These are phyloP conservation scores for Blastomyces parvus DNA, from an alignment of 2,329 filamentous ascomycete genomes.

Conservation along the genomic window DNA sequence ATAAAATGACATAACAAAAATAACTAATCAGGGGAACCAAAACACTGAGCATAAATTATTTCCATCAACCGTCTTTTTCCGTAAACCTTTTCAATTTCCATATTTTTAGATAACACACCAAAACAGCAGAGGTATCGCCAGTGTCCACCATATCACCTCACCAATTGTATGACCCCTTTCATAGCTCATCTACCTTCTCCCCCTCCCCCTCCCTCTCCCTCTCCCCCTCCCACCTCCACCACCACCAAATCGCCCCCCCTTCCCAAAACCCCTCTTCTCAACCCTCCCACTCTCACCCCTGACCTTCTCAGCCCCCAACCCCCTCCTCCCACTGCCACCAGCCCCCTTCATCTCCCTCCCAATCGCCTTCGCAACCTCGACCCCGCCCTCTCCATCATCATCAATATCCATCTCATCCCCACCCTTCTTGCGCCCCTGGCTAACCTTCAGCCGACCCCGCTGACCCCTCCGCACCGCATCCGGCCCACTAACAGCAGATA, in stretches of 20 bases:
- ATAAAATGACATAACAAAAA: no score
- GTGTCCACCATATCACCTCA: no score
- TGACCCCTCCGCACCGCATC: slow-evolving; percentile 50
- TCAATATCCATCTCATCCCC: slow-evolving; percentile 40
- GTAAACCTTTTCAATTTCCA: no score
- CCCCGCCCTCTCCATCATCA: slow-evolving; percentile 37
- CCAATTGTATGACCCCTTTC: no score
- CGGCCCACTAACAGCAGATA: slow-evolving; percentile 51
- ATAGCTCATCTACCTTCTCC: neutral
- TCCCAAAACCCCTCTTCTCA: slow-evolving; percentile 14
- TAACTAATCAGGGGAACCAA: no score
- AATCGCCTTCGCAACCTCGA: slow-evolving; percentile 20
- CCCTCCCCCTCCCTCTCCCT: slow-evolving; percentile 1
- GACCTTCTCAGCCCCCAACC: slow-evolving; percentile 23
- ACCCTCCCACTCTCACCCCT: slow-evolving; percentile 20
- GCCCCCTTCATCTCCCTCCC: slow-evolving; percentile 18
- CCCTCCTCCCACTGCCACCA: slow-evolving; percentile 21
- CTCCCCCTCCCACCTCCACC: slow-evolving; percentile 10
- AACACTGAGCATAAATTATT: no score
- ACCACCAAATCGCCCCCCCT: slow-evolving; percentile 12
- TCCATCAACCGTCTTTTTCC: no score
- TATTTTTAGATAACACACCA: no score
- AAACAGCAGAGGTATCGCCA: no score
- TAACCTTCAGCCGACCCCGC: slow-evolving; percentile 53
- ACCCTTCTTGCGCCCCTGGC: slow-evolving; percentile 32